phyloP scores from a whole-genome alignment of 2,329 filamentous ascomycete species.

The Epichloe gansuensis region DNA sequence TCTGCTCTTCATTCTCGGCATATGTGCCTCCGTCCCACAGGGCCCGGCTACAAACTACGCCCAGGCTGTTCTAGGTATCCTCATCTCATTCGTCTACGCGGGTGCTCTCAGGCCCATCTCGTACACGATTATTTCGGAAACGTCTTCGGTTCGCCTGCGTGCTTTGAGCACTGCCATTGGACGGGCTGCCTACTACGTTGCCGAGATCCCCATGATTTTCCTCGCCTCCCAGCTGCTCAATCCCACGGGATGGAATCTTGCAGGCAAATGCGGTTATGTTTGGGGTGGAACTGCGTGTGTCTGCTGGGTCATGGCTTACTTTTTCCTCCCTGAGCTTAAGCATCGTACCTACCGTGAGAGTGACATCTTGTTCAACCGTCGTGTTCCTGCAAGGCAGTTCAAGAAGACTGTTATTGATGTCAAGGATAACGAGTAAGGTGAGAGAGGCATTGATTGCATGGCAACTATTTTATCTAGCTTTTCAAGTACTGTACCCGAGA shows the following conservation, averaged over 20 bases:
- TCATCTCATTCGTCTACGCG: slow-evolving; percentile 28
- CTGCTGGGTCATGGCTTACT: slow-evolving; percentile 27
- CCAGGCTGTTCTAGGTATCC: slow-evolving; percentile 23
- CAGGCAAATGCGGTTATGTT: slow-evolving; percentile 35
- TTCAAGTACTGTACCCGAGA: no score
- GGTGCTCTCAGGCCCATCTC: slow-evolving; percentile 26
- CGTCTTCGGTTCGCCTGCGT: slow-evolving; percentile 30
- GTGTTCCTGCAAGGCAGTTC: slow-evolving; percentile 18
- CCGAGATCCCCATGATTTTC: slow-evolving; percentile 29
- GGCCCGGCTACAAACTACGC: slow-evolving; percentile 22
- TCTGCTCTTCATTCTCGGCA: slow-evolving; percentile 24
- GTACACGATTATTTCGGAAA: slow-evolving; percentile 29
- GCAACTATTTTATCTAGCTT: no score
- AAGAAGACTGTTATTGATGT: slow-evolving; percentile 2
- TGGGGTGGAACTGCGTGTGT: slow-evolving; percentile 29
- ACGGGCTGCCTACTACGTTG: slow-evolving; percentile 28
- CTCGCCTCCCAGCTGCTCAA: slow-evolving; percentile 28
- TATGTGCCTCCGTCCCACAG: slow-evolving; percentile 22
- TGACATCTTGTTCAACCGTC: slow-evolving; percentile 26
- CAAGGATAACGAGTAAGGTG: slow-evolving; percentile 3
- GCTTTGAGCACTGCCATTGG: slow-evolving; percentile 26
- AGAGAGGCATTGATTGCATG: background rate
- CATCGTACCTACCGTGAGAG: slow-evolving; percentile 34
- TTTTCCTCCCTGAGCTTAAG: slow-evolving; percentile 41
- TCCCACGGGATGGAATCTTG: slow-evolving; percentile 24